Percentiles rank a stretch among this genome's conserved stretches.
Conservation (phyloP, 2,329 filamentous ascomycete species). For the Colletotrichum sp. region DNA sequence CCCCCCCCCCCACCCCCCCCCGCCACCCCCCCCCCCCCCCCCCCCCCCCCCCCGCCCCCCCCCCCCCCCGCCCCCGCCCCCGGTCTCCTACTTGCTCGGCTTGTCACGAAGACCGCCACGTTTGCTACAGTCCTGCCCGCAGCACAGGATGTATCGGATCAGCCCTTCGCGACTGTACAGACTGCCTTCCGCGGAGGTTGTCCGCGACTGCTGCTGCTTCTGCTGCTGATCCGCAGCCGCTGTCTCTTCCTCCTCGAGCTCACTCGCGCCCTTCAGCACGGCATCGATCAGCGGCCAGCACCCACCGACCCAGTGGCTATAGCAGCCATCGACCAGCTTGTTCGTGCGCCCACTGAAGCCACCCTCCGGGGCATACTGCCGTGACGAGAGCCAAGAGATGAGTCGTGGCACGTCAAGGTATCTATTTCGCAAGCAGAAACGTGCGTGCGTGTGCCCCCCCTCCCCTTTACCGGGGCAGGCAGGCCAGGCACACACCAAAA, state of each 20-base stretch:
- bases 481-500: neutral
- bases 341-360: slow-evolving; percentile 94
- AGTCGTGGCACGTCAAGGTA: slow-evolving; percentile 79
- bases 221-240: slow-evolving; percentile 25
- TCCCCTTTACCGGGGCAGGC: neutral
- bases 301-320: slow-evolving; percentile 96
- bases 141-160: slow-evolving; percentile 87
- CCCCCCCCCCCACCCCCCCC: no score
- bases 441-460: slow-evolving; percentile 28
- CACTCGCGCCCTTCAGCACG: slow-evolving; percentile 62
- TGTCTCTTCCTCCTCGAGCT: slow-evolving; percentile 22
- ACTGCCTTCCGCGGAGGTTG: slow-evolving; percentile 37
- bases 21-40: no score
- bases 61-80: no score
- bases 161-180: slow-evolving; percentile 85
- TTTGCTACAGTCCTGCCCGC: slow-evolving; percentile 76
- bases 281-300: slow-evolving; percentile 94
- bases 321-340: slow-evolving; percentile 97
- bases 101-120: slow-evolving; percentile 91
- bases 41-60: no score
- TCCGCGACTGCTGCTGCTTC: slow-evolving; percentile 23
- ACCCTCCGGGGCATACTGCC: slow-evolving; percentile 90
- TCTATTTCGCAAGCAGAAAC: slow-evolving; percentile 44
- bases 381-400: slow-evolving; percentile 85
- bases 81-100: slow-evolving; percentile 72